Evolutionary conservation across 2,329 filamentous ascomycete species (phyloP).

Genomic region (Pezicula carpinea): DNA sequence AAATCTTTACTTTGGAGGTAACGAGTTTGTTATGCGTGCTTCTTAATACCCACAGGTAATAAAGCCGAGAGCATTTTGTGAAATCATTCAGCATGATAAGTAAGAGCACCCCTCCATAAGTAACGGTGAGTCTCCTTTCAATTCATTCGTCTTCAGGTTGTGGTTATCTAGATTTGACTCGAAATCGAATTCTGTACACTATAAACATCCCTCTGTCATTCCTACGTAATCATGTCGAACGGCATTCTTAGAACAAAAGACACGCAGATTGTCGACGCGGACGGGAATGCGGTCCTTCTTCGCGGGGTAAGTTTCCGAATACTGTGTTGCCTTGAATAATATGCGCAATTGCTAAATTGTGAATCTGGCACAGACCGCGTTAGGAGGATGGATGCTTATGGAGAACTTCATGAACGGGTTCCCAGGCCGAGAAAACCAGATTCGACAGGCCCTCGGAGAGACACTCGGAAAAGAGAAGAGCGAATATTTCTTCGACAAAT

Average conservation of each 20-base stretch:
- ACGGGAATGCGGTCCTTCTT: constrained; percentile 31
- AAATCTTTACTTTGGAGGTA: no score
- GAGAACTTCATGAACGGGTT: constrained; percentile 59
- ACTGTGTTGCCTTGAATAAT: background rate
- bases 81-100: no score
- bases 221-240: constrained; percentile 13
- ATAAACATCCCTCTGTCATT: background rate
- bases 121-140: no score
- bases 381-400: constrained; percentile 32
- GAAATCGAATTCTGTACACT: no score
- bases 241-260: constrained; percentile 35
- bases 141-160: background rate
- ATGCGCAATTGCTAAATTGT: constrained; percentile 2
- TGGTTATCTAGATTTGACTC: background rate
- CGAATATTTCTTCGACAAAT: constrained; percentile 52
- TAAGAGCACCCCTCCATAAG: no score
- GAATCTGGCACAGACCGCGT: background rate
- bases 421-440: constrained; percentile 49
- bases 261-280: constrained; percentile 33
- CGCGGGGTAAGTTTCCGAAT: constrained; percentile 23
- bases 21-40: no score
- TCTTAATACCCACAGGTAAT: no score
- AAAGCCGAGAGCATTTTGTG: no score
- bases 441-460: constrained; percentile 44
- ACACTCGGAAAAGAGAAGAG: constrained; percentile 49